Evolutionary conservation across 2,329 filamentous ascomycete species (phyloP), one percentile per base, ranked within the genome.

Genomic region (Aspergillus calidoustus): DNA sequence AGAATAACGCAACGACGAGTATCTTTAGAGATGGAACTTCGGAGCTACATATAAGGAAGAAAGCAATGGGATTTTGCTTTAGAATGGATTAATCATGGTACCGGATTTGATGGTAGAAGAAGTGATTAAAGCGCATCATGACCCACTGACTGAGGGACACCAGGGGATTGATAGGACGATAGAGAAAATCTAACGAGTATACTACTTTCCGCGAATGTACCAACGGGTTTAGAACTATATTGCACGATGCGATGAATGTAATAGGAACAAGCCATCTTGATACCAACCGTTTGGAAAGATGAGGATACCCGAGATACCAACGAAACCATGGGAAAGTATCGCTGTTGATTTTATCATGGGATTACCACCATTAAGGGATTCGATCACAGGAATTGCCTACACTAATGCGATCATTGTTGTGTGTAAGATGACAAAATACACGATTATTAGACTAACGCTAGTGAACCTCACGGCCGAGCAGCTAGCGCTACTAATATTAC

Each of bases 141-240:
- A 53, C 23, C 13, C 6, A 41, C 46, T 13, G 23, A 25, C 13
- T 7, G 13, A 48, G 11, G 44, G 44, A 6, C 23, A 53, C 19
- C 23, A 53, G 34, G 44, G 38, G 34, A 38, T 47, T 48, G 22
- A 56, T 19, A 46, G 30, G 30, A 54, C 46, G 46, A 44, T 43
- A 30, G 30, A 46, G 43, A 57, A 41, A 25, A 22, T 31, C 11
- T 25, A 57, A 22, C 1, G 13, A 28, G 19, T 11, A 7, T 57
- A 57, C 17, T 57, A 28, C 7, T 57, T 57, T 30, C 15, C 34
- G 50, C 30, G 41, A 58, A 58, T 58, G 51, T 23, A 58, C 44
- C 6, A 58, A 52, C 8, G 34, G 44, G n/a, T 58, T 25, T n/a
- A 28, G 13, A 17, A 51, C 3, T 58, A 58, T 58, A 58, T 58